A percentile compares a stretch with the other conserved stretches of the same genome.
These are phyloP conservation scores for Lathyrus oleraceus DNA, from an alignment of 306 rosid species.

Conservation along the genomic window DNA sequence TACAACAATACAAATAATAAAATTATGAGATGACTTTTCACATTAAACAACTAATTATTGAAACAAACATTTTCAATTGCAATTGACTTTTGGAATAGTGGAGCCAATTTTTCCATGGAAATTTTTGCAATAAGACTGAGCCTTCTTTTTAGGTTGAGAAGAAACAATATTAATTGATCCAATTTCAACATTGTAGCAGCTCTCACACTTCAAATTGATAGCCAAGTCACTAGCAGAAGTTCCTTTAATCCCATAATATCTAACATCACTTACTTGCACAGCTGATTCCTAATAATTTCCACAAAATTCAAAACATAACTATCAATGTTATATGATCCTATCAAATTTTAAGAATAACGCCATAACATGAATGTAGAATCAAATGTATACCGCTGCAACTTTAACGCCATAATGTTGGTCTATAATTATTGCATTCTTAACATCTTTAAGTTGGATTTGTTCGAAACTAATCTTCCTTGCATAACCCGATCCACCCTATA, in stretches of 20 bases:
- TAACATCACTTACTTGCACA: conserved; percentile 35
- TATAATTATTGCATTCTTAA: conserved; percentile 35
- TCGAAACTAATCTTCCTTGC: conserved; percentile 47
- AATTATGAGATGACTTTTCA: not conserved
- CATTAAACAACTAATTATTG: not conserved
- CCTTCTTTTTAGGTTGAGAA: not conserved
- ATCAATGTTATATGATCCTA: not conserved
- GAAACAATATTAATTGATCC: conserved; percentile 30
- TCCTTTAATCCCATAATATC: conserved; percentile 34
- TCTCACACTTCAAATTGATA: conserved; percentile 22
- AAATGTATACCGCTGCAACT: not conserved
- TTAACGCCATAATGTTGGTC: conserved; percentile 23
- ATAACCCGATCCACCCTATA: conserved; percentile 49
- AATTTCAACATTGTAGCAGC: conserved; percentile 31
- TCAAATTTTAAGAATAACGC: not conserved
- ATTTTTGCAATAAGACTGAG: conserved; percentile 8
- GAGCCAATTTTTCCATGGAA: conserved; percentile 4
- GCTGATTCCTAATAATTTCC: not conserved
- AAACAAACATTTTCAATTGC: not conserved
- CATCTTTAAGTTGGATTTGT: conserved; percentile 11
- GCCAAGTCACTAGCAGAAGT: conserved; percentile 22
- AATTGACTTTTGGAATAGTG: not conserved
- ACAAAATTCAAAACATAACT: not conserved
- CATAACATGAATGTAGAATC: not conserved
- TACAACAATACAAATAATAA: no score